Evolutionary conservation across 805 yeast genomes (phyloP).

Genomic region (Grigorovia yakushimaensis): DNA sequence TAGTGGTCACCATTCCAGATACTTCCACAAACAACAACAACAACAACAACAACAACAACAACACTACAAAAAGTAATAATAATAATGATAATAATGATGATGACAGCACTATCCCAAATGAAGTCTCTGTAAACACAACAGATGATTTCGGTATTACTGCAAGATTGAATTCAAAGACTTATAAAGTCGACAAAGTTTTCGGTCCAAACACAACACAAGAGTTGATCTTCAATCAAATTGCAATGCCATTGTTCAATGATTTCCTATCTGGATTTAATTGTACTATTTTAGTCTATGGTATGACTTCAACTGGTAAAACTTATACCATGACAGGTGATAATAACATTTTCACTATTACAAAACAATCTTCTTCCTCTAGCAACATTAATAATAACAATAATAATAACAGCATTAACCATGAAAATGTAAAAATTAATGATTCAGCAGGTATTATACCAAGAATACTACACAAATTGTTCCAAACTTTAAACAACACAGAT

Average conservation of each 20-base stretch:
- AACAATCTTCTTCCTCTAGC: neutral
- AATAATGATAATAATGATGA: slow-evolving; percentile 21
- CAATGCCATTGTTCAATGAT: slow-evolving; percentile 54
- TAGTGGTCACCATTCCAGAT: slow-evolving; percentile 46
- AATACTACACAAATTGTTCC: slow-evolving; percentile 46
- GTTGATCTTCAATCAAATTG: slow-evolving; percentile 55
- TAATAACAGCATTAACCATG: slow-evolving; percentile 1
- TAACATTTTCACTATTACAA: slow-evolving; percentile 7
- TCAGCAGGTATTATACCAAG: slow-evolving; percentile 63
- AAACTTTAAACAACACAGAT: slow-evolving; percentile 35
- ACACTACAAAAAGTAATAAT: too few relatives aligned
- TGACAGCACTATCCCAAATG: slow-evolving; percentile 21
- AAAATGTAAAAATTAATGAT: slow-evolving; percentile 29
- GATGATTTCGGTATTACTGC: slow-evolving; percentile 34
- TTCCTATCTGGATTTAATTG: slow-evolving; percentile 70
- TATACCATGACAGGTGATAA: slow-evolving; percentile 70
- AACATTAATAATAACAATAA: neutral
- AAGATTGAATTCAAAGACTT: slow-evolving; percentile 43
- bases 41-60: slow-evolving; percentile 18
- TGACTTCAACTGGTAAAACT: slow-evolving; percentile 87
- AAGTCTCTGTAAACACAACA: slow-evolving; percentile 38
- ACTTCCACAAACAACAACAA: slow-evolving; percentile 15
- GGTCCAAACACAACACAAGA: slow-evolving; percentile 75
- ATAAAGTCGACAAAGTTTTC: slow-evolving; percentile 68
- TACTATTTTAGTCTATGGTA: slow-evolving; percentile 81